These are phyloP conservation scores for Talaromyces sp. DNA, from an alignment of 2,329 filamentous ascomycete species.

Conservation along the genomic window DNA sequence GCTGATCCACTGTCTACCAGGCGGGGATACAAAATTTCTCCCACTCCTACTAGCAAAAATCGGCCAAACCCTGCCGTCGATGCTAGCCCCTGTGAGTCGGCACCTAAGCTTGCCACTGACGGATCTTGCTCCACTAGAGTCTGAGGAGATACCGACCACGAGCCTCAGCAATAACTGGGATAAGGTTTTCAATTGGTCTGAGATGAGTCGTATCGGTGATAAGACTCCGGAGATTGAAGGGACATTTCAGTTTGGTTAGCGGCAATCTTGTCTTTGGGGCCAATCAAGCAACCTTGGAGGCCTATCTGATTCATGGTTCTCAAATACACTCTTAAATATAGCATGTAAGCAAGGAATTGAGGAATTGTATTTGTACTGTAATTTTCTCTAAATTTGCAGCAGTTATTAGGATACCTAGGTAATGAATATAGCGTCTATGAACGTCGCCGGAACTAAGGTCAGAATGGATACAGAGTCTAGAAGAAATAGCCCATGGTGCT, in stretches of 20 bases:
- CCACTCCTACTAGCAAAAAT: slow-evolving; percentile 73
- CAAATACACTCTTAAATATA: too few species aligned
- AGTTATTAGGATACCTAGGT: too few species aligned
- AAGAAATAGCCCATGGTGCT: too few species aligned
- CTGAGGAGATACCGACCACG: background rate
- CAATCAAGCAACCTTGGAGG: too few species aligned
- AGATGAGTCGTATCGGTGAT: slow-evolving; percentile 21
- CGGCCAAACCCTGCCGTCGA: slow-evolving; percentile 59
- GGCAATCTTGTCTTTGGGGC: background rate
- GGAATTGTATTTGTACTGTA: too few species aligned
- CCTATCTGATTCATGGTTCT: too few species aligned
- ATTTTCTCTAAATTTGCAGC: too few species aligned
- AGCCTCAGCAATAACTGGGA: slow-evolving; percentile 1
- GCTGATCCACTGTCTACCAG: slow-evolving; percentile 65
- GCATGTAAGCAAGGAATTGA: too few species aligned
- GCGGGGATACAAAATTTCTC: slow-evolving; percentile 69
- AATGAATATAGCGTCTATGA: too few species aligned
- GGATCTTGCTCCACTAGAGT: background rate
- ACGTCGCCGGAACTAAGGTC: too few species aligned
- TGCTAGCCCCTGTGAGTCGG: slow-evolving; percentile 19
- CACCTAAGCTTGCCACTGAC: slow-evolving; percentile 20
- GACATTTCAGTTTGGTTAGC: slow-evolving; percentile 8
- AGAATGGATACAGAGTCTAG: too few species aligned
- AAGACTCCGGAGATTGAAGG: slow-evolving; percentile 21
- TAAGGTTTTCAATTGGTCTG: slow-evolving; percentile 19